Percentiles rank a stretch among this genome's conserved stretches.
Conservation (phyloP, 371 early-diverging fungal genomes). For the Mucor lusitanicus region DNA sequence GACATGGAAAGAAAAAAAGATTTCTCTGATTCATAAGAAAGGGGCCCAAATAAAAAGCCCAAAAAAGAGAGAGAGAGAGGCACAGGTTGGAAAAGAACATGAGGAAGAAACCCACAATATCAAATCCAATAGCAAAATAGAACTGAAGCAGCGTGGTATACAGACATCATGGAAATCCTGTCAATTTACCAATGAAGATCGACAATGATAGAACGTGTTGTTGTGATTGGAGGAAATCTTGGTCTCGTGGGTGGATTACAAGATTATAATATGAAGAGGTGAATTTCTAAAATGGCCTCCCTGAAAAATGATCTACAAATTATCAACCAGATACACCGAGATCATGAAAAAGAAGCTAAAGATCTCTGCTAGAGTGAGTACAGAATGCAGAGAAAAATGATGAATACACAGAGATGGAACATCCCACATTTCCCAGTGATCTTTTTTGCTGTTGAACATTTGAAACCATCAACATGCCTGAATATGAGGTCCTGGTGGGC, state of each 20-base stretch:
- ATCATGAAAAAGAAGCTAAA: too few species aligned
- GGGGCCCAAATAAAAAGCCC: not conserved
- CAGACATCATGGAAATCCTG: not conserved
- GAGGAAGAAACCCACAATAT: conserved; percentile 2
- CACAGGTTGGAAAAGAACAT: conserved; percentile 4
- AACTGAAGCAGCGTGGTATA: conserved; percentile 11
- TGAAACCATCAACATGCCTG: too few species aligned
- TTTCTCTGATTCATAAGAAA: not conserved
- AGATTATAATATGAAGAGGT: too few species aligned
- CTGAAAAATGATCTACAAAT: not conserved
- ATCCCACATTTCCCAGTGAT: too few species aligned
- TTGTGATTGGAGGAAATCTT: conserved; percentile 12
- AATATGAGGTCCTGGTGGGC: too few species aligned
- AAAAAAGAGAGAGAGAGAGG: not conserved
- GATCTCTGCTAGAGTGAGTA: too few species aligned
- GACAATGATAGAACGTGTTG: conserved; percentile 14
- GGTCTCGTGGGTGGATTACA: conserved; percentile 9
- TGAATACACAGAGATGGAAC: too few species aligned
- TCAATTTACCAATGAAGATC: conserved; percentile 13
- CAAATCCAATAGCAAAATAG: conserved; percentile 10
- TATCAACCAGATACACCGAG: too few species aligned
- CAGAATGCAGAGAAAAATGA: too few species aligned
- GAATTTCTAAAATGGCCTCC: not conserved
- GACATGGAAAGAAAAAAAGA: not conserved
- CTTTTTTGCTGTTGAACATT: too few species aligned